A percentile compares a stretch with the other conserved stretches of the same genome.
phyloP scores from a whole-genome alignment of 805 yeast species.

The Pichia cabralensis region DNA sequence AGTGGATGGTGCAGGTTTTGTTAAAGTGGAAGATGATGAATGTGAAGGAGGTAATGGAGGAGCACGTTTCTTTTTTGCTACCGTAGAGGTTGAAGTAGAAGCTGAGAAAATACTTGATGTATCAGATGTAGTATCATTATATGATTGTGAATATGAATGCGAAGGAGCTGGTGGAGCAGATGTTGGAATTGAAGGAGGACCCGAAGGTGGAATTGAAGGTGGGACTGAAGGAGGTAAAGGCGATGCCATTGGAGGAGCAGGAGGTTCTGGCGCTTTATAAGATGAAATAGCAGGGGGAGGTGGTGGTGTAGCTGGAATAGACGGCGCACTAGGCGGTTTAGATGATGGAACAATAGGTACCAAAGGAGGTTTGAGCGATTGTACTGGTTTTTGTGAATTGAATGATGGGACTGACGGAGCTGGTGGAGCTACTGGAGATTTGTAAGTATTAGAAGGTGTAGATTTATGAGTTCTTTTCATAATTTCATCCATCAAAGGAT shows the following conservation, averaged over 20 bases:
- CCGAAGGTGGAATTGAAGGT: constrained; percentile 19
- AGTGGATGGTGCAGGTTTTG: constrained; percentile 26
- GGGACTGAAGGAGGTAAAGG: constrained; percentile 3
- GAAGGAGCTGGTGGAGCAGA: constrained; percentile 16
- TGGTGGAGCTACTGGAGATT: constrained; percentile 15
- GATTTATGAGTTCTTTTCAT: constrained; percentile 8
- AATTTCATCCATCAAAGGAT: constrained; percentile 10
- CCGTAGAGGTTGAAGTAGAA: constrained; percentile 2
- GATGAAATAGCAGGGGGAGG: constrained; percentile 6
- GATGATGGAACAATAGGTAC: constrained; percentile 11
- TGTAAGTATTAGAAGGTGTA: background rate
- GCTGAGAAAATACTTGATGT: constrained; percentile 7
- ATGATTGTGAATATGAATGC: constrained; percentile 6
- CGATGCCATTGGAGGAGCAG: constrained; percentile 10
- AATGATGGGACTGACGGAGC: constrained; percentile 17
- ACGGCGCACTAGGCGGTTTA: constrained; percentile 11
- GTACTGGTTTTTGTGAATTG: no score
- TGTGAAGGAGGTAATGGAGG: background rate
- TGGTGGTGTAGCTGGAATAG: background rate
- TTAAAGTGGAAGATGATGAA: constrained; percentile 1
- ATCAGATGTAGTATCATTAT: constrained; percentile 7
- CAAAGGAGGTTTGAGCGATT: constrained; percentile 12
- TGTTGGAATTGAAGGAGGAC: constrained; percentile 14
- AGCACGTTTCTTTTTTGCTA: no score
- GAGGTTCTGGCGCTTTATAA: background rate